Base-by-base conservation (phyloP, 2,329 filamentous ascomycete genomes). In the Hypoxylon sp. region DNA sequence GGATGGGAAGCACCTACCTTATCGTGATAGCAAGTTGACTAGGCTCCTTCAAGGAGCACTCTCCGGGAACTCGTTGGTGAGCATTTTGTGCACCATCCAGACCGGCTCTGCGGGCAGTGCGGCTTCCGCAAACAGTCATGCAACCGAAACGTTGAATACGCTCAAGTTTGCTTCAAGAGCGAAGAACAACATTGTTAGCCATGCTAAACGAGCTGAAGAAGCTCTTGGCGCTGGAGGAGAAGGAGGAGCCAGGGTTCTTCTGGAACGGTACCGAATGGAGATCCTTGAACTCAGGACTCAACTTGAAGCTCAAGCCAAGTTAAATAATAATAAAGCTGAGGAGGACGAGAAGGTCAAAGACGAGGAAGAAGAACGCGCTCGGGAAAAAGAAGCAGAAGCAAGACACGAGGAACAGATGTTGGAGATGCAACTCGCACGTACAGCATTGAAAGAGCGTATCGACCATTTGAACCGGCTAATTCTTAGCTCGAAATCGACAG, bases 101-200 rank as follows among this genome's bases (percentile, higher is more conserved):
- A 91, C 96, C 47, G 93, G 93, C n/a, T 85, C 91, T 1, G 87
- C 88, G 11, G 90, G 91, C 21, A 94, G 88, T 73, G 84, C 87
- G 7, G 91, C 92, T 1, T 81, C 89, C 2, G 86, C 90, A 19
- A 91, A 88, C 72, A 92, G 86, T 21, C 93, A 97, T 74, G 93
- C 91, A 0, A 87, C 88, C 16, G 96, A 99, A 80, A 98, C 95
- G 0, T 81, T 99, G 59, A 99, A 97, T 77, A 99, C 96, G 0
- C 83, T 99, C 66, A 99, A 98, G 74, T 99, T 99, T 76, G 96
- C 96, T 1, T 96, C 94, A 9, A 88, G 96, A 73, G 96, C 96
- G 46, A 97, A 97, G 84, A 99, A 99, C 80, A 99, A 91, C 76
- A 97, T 99, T 74, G 91, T 98, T 76, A 97, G 94, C 73, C 94